phyloP scores from a whole-genome alignment of 1,139 yeast species.

The Yamadazyma buinensis region DNA sequence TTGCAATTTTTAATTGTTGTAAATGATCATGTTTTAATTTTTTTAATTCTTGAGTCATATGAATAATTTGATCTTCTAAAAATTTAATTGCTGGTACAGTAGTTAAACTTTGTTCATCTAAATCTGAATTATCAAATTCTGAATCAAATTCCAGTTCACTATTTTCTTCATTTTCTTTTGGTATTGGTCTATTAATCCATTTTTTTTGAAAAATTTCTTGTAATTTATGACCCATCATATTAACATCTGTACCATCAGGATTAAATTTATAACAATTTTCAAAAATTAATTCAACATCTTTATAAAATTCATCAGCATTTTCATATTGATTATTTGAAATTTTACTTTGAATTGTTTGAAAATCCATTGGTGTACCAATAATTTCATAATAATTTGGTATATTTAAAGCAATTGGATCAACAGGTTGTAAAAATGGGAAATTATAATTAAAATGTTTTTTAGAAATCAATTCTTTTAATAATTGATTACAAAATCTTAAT shows the following conservation, averaged over 20 bases:
- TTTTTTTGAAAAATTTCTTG: conserved; percentile 82
- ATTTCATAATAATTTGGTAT: conserved; percentile 86
- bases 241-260: conserved; percentile 94
- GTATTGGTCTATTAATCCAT: conserved; percentile 87
- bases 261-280: conserved; percentile 87
- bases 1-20: conserved; percentile 54
- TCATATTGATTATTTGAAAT: conserved; percentile 84
- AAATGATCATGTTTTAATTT: conserved; percentile 67
- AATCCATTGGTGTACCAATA: conserved; percentile 92
- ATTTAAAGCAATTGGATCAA: conserved; percentile 90
- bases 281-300: conserved; percentile 78
- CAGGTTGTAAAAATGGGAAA: conserved; percentile 91
- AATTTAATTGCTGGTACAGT: conserved; percentile 84
- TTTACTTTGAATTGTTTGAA: conserved; percentile 79
- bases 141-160: conserved; percentile 32
- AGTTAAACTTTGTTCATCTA: conserved; percentile 68
- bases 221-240: conserved; percentile 89
- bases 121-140: conserved; percentile 64
- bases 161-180: conserved; percentile 42
- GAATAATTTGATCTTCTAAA: conserved; percentile 76
- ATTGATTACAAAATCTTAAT: conserved; percentile 78
- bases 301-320: conserved; percentile 82
- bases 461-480: conserved; percentile 74
- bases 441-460: conserved; percentile 83
- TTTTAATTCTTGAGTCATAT: conserved; percentile 83